phyloP scores from a whole-genome alignment of 2,329 filamentous ascomycete species.

The Penicillium sp. region DNA sequence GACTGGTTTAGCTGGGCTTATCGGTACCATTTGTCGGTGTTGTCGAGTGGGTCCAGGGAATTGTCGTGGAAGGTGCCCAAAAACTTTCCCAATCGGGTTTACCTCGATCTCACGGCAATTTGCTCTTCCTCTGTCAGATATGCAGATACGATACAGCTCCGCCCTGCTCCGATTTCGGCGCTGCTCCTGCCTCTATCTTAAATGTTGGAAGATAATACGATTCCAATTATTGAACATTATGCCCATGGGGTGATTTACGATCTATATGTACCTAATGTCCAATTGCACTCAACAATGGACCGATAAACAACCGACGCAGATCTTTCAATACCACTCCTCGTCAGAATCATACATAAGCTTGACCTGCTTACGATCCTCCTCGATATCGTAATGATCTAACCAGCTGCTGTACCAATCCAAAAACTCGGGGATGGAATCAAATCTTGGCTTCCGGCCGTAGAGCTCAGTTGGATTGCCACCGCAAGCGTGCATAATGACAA shows the following conservation, averaged over 20 bases:
- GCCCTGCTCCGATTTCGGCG: not conserved
- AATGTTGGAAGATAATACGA: too few relatives aligned
- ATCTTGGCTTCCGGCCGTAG: constrained; percentile 10
- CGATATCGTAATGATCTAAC: not conserved
- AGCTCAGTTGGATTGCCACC: not conserved
- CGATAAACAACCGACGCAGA: too few relatives aligned
- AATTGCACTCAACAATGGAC: too few relatives aligned
- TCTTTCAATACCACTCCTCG: too few relatives aligned
- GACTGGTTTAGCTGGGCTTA: not conserved
- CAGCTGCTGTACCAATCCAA: constrained; percentile 16
- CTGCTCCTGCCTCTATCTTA: too few relatives aligned
- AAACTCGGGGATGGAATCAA: constrained; percentile 15
- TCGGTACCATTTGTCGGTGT: not conserved
- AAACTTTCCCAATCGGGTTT: constrained; percentile 1
- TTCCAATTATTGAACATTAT: too few relatives aligned
- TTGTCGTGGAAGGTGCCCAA: not conserved
- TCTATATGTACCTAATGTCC: too few relatives aligned
- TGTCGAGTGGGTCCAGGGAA: not conserved
- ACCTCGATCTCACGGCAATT: not conserved
- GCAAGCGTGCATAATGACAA: not conserved
- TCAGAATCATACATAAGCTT: too few relatives aligned
- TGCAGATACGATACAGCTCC: too few relatives aligned
- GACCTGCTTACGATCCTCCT: not conserved
- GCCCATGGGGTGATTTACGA: too few relatives aligned
- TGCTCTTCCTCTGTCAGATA: not conserved